Evolutionary conservation across 495 filamentous ascomycete species (phyloP), one percentile per base, ranked within the genome.

Genomic region (Lasiosphaeria ovina): DNA sequence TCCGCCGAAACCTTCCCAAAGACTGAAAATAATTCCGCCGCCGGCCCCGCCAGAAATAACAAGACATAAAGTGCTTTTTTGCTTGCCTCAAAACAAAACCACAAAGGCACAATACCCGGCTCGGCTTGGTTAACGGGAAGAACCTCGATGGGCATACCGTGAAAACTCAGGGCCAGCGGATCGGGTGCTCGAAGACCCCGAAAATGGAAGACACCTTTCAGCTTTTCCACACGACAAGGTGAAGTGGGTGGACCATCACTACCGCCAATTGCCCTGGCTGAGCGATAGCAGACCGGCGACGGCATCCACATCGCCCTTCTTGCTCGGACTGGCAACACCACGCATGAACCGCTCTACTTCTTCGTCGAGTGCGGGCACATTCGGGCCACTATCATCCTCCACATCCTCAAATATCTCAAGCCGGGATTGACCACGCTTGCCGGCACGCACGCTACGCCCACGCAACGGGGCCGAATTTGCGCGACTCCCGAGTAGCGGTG

Each of bases 271-370:
- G 3, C 81, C 81, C 66, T 81, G 77, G 55, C 79, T 92, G 57
- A 96, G 75, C 33, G 86, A 89, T 51, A 96, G 69, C 55, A 96
- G 73, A 35, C 87, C 87, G 58, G 91, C 89, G 34, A 93, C 83
- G 60, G 89, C 91, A 69, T 92, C 90, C 66, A 91, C 74, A 66
- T 93, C 89, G 16, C 79, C 75, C 56, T 83, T 81, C 64, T 82
- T 81, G 63, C 81, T 88, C 6, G 85, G 85, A 40, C 82, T 82
- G 17, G 80, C 72, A 10, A 79, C 78, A 44, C 82, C 77, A 60
- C 79, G 68, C 87, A 91, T 90, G 70, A 92, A 90, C 2, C 78
- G 76, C 42, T 86, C 84, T 10, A 91, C 81, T 34, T 92, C 88
- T 5, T 81, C 77, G 35, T 61, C 45, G 7, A 51, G 34, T 9